A percentile compares a stretch with the other conserved stretches of the same genome.
phyloP scores from a whole-genome alignment of 495 filamentous ascomycete genomes.

The Aspergillus conjunctus region DNA sequence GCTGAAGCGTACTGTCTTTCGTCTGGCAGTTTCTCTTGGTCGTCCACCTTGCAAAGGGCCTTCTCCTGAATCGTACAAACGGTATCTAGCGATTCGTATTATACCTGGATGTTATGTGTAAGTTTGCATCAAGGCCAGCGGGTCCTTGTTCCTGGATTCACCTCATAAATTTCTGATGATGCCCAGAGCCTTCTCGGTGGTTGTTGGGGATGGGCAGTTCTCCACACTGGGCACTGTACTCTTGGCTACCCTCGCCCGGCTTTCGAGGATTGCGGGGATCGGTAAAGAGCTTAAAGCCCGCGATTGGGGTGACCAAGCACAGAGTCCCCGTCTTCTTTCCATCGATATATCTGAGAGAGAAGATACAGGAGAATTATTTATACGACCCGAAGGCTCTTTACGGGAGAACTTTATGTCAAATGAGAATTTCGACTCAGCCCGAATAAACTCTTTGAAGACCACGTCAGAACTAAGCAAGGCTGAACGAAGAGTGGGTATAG shows the following conservation, averaged over 20 bases:
- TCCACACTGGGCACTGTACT: constrained; percentile 78
- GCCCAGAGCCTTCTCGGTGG: constrained; percentile 64
- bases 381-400: constrained; percentile 21
- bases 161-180: not conserved
- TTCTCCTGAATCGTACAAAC: constrained; percentile 22
- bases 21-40: constrained; percentile 50
- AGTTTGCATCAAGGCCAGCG: constrained; percentile 20
- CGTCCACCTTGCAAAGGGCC: not conserved
- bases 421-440: not conserved
- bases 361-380: constrained; percentile 39
- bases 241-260: constrained; percentile 63
- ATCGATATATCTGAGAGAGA: constrained; percentile 14
- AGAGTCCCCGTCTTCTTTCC: not conserved
- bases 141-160: not conserved
- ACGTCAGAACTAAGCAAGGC: constrained; percentile 16
- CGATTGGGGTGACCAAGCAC: not conserved
- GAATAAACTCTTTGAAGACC: not conserved
- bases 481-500: not conserved
- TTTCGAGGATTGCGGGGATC: constrained; percentile 49
- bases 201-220: constrained; percentile 72
- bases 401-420: not conserved
- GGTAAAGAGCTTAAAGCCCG: constrained; percentile 25
- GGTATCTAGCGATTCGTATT: constrained; percentile 37
- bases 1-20: constrained; percentile 61
- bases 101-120: constrained; percentile 51